These are phyloP conservation scores for Acanthamoeba healyi DNA, from an alignment of 208 protist species.

Conservation along the genomic window DNA sequence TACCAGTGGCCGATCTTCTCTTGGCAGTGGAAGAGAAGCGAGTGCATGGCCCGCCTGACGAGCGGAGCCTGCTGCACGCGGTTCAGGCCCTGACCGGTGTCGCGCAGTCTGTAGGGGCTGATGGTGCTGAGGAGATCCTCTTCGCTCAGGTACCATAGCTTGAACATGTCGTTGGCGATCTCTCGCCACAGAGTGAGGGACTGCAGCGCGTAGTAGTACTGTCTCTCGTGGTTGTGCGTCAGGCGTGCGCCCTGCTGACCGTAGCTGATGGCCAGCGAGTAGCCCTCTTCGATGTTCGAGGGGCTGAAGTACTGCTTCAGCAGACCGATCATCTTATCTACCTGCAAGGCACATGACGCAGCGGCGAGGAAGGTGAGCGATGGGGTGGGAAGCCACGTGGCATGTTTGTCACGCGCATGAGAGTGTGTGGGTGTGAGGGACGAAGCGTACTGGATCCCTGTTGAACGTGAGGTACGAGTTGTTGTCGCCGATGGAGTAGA, in stretches of 20 bases:
- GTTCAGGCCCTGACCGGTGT: conserved; percentile 95
- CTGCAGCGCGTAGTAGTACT: conserved; percentile 97
- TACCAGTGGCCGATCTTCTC: conserved; percentile 92
- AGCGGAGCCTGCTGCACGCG: conserved; percentile 94
- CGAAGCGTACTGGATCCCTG: conserved; percentile 88
- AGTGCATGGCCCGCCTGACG: conserved; percentile 93
- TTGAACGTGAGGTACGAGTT: conserved; percentile 93
- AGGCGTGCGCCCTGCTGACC: conserved; percentile 92
- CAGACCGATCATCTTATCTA: conserved; percentile 84
- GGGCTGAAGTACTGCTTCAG: conserved; percentile 84
- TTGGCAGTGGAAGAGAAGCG: conserved; percentile 91
- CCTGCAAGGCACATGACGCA: conserved; percentile 1
- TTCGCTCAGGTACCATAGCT: conserved; percentile 95
- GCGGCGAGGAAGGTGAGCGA: too few relatives aligned
- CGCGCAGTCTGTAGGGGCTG: conserved; percentile 73
- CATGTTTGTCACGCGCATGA: background rate
- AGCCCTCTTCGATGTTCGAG: conserved; percentile 67
- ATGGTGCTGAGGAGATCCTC: conserved; percentile 93
- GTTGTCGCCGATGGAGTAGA: conserved; percentile 97
- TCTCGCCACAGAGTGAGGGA: conserved; percentile 96
- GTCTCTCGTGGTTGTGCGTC: conserved; percentile 94
- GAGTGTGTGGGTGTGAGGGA: background rate
- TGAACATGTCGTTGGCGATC: conserved; percentile 95
- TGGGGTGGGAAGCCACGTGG: too few relatives aligned
- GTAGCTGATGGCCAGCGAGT: conserved; percentile 83